Percentiles rank a stretch among this genome's conserved stretches.
These are phyloP conservation scores for Dipteronia dyeriana DNA, from an alignment of 345 rosid species.

Conservation along the genomic window DNA sequence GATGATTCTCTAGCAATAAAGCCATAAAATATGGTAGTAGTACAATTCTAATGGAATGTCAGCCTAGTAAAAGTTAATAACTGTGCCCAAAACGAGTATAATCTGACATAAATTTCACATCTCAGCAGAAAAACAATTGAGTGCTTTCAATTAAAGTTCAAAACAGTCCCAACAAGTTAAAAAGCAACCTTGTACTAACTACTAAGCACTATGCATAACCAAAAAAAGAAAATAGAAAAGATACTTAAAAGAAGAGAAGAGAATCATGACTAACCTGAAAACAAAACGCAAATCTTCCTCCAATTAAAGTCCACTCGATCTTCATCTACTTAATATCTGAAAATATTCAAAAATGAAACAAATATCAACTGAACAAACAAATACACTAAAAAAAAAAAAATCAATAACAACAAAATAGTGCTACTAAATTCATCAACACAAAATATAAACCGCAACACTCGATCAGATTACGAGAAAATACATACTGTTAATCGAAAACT, in stretches of 20 bases:
- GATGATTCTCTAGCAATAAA: slow-evolving; percentile 17
- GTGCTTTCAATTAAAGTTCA: slow-evolving; percentile 2
- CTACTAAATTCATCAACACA: neutral
- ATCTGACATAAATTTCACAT: slow-evolving; percentile 19
- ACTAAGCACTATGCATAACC: slow-evolving; percentile 5
- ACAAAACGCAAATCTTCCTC: neutral
- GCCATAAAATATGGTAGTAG: slow-evolving; percentile 14
- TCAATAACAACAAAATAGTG: neutral
- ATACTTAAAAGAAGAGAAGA: neutral
- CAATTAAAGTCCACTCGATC: slow-evolving; percentile 3
- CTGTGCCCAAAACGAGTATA: slow-evolving; percentile 7
- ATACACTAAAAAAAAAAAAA: neutral
- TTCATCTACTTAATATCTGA: slow-evolving; percentile 8
- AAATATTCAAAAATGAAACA: neutral
- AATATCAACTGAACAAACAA: neutral
- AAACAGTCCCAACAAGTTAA: slow-evolving; percentile 16
- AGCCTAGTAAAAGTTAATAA: neutral
- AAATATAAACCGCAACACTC: neutral
- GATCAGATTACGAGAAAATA: neutral
- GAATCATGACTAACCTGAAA: slow-evolving; percentile 19
- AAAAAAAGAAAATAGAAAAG: slow-evolving; percentile 2
- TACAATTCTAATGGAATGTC: neutral
- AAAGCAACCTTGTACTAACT: neutral
- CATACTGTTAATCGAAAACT: neutral
- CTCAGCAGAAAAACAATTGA: slow-evolving; percentile 8